Percentiles rank a stretch among this genome's conserved stretches.
Conservation (phyloP, 2,329 filamentous ascomycete genomes). For the Botrytis porri region DNA sequence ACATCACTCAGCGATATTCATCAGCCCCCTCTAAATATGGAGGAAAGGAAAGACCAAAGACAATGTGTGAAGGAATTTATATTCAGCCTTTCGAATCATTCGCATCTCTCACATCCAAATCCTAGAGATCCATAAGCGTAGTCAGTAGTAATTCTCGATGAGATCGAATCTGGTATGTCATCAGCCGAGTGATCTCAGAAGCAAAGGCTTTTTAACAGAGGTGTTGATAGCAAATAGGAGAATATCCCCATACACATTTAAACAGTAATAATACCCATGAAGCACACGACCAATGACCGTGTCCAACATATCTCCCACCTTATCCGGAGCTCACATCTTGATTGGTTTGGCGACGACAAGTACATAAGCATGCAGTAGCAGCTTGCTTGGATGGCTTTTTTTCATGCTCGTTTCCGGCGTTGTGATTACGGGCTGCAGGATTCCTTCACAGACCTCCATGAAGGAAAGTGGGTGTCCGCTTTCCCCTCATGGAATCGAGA, state of each 20-base stretch:
- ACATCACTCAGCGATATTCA: background rate
- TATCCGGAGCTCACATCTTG: slow-evolving; percentile 19
- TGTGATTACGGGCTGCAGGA: slow-evolving; percentile 4
- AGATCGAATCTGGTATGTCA: slow-evolving; percentile 9
- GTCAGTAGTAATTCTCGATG: slow-evolving; percentile 21
- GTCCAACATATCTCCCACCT: slow-evolving; percentile 28
- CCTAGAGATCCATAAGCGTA: slow-evolving; percentile 21
- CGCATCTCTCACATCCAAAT: slow-evolving; percentile 5
- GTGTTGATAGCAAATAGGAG: background rate
- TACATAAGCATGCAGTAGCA: slow-evolving; percentile 30
- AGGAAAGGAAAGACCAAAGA: background rate
- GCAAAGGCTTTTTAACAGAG: background rate
- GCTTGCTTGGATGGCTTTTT: slow-evolving; percentile 13
- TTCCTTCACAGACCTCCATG: background rate
- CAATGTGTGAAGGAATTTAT: background rate
- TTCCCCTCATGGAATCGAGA: slow-evolving; percentile 10
- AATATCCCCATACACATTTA: slow-evolving; percentile 14
- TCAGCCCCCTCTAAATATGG: slow-evolving; percentile 19
- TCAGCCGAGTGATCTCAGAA: background rate
- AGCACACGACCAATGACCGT: slow-evolving; percentile 31
- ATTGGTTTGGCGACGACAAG: slow-evolving; percentile 30
- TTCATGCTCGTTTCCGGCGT: slow-evolving; percentile 19
- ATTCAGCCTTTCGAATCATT: background rate
- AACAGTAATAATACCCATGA: slow-evolving; percentile 13
- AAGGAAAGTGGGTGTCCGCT: background rate